phyloP scores from a whole-genome alignment of 345 rosid genomes.

The Pistacia atlantica region DNA sequence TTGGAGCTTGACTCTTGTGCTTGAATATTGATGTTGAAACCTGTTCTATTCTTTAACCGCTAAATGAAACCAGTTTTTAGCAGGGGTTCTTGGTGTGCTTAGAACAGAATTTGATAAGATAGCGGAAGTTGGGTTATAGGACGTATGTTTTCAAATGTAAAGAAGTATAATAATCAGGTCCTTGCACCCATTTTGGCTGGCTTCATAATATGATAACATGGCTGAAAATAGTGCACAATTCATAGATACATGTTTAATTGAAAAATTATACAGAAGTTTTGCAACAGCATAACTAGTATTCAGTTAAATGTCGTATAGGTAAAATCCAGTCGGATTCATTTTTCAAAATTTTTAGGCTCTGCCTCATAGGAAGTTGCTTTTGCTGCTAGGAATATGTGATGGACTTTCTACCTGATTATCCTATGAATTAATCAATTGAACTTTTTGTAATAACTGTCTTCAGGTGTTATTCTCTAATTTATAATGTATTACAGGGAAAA shows the following conservation, averaged over 20 bases:
- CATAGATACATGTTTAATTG: not conserved
- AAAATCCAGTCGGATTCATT: not conserved
- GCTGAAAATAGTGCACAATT: too few species aligned
- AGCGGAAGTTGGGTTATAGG: not conserved
- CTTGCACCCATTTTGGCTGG: too few species aligned
- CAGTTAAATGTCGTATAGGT: not conserved
- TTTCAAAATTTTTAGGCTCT: not conserved
- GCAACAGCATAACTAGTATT: not conserved
- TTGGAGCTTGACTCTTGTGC: not conserved
- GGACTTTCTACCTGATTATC: not conserved
- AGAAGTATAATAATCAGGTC: too few species aligned
- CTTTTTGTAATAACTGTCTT: not conserved
- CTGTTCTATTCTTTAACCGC: not conserved
- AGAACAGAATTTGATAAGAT: too few species aligned
- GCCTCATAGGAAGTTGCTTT: not conserved
- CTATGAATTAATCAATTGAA: not conserved
- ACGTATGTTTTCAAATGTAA: too few species aligned
- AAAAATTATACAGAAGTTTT: not conserved
- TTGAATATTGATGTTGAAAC: not conserved
- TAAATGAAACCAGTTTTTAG: not conserved
- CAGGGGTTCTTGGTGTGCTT: not conserved
- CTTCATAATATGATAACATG: too few species aligned
- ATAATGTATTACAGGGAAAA: slow-evolving; percentile 39
- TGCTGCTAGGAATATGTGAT: not conserved
- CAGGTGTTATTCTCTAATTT: not conserved